Conservation (phyloP, 225 moss, liverwort and hornwort species). For the Thuidium tamariscinum region DNA sequence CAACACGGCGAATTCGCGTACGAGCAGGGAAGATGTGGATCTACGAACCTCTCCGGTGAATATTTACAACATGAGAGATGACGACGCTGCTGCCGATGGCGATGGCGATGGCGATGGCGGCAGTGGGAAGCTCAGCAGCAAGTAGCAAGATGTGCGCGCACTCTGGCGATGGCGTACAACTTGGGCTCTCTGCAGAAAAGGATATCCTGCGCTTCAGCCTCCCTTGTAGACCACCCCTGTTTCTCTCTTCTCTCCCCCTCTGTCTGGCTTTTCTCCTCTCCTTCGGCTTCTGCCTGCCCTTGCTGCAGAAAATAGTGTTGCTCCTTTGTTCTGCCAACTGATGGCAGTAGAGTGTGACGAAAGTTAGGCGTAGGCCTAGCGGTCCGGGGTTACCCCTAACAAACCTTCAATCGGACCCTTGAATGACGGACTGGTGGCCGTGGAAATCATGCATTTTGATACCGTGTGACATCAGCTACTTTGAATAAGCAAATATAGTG, state of each 20-base stretch:
- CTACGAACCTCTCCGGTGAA: background rate
- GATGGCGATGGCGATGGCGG: background rate
- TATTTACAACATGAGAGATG: constrained; percentile 12
- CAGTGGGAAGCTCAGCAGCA: background rate
- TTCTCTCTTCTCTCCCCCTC: background rate
- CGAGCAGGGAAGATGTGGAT: background rate
- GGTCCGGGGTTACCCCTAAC: background rate
- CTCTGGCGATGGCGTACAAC: constrained; percentile 1
- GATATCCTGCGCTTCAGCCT: background rate
- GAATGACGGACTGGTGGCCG: no score
- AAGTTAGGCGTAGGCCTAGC: background rate
- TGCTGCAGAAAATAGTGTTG: background rate
- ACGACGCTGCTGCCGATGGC: background rate
- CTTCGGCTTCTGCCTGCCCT: background rate
- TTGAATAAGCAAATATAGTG: no score
- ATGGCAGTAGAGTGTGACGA: background rate
- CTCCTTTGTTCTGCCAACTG: background rate
- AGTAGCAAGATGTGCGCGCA: background rate
- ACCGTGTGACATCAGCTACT: no score
- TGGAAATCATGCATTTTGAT: no score
- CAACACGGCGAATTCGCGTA: background rate
- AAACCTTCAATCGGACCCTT: background rate
- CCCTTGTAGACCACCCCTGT: background rate
- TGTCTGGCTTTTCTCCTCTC: background rate
- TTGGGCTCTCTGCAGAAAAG: background rate